Conservation (phyloP, 2,329 filamentous ascomycete genomes). For the Aspergillus tanneri region DNA sequence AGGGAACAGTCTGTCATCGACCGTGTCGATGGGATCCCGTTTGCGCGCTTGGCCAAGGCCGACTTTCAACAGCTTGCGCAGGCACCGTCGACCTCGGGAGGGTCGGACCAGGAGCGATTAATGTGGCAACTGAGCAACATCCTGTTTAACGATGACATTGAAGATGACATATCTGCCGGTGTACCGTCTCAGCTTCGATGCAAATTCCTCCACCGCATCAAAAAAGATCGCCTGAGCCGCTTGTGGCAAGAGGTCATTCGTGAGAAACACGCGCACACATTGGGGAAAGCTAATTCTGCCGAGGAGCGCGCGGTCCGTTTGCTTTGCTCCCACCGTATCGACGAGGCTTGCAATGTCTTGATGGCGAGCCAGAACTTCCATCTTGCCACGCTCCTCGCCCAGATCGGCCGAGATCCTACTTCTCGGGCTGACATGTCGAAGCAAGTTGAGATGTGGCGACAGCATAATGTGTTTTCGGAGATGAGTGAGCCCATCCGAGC, state of each 20-base stretch:
- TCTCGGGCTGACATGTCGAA: slow-evolving; percentile 72
- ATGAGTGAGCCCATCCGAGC: slow-evolving; percentile 80
- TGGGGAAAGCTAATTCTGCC: slow-evolving; percentile 61
- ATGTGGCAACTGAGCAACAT: slow-evolving; percentile 86
- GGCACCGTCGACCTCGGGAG: slow-evolving; percentile 27
- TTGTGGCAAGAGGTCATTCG: slow-evolving; percentile 48
- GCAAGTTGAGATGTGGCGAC: slow-evolving; percentile 82
- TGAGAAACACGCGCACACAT: slow-evolving; percentile 65
- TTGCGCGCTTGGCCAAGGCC: slow-evolving; percentile 40
- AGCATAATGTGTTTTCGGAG: slow-evolving; percentile 80
- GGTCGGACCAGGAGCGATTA: slow-evolving; percentile 38
- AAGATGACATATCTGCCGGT: slow-evolving; percentile 46
- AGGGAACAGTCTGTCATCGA: slow-evolving; percentile 45
- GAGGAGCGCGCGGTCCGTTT: slow-evolving; percentile 84
- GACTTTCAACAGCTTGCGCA: slow-evolving; percentile 37
- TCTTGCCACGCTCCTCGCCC: slow-evolving; percentile 78
- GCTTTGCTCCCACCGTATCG: slow-evolving; percentile 73
- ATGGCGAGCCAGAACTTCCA: slow-evolving; percentile 74
- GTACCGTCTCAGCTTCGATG: slow-evolving; percentile 41
- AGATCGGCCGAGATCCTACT: slow-evolving; percentile 71
- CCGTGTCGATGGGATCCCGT: slow-evolving; percentile 59
- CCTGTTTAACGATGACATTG: slow-evolving; percentile 70
- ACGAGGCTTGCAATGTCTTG: slow-evolving; percentile 79
- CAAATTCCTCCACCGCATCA: slow-evolving; percentile 46
- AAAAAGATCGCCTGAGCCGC: slow-evolving; percentile 48